phyloP scores from a whole-genome alignment of 129 eudicot species.

The Mikania micrantha region DNA sequence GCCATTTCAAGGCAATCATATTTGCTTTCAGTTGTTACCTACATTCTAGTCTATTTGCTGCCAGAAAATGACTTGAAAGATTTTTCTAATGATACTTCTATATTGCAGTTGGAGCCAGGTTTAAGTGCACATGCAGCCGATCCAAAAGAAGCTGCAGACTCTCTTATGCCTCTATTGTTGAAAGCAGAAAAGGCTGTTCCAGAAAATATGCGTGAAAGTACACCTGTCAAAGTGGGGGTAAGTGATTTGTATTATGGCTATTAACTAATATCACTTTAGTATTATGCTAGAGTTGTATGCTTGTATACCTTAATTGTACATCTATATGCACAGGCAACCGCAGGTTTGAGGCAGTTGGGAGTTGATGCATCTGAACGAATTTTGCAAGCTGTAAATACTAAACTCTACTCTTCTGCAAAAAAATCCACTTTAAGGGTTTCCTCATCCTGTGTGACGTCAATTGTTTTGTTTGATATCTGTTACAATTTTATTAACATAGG shows the following conservation, averaged over 20 bases:
- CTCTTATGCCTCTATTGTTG: constrained; percentile 55
- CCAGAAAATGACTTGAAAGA: constrained; percentile 4
- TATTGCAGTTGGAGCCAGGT: constrained; percentile 69
- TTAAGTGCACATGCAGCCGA: constrained; percentile 66
- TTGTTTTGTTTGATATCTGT: constrained; percentile 3
- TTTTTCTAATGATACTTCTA: background rate
- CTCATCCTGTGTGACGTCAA: background rate
- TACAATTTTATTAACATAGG: constrained; percentile 36
- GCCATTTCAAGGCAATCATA: constrained; percentile 1
- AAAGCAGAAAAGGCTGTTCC: constrained; percentile 79
- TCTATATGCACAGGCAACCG: constrained; percentile 81
- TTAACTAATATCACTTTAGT: background rate
- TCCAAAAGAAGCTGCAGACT: constrained; percentile 80
- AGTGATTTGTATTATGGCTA: background rate
- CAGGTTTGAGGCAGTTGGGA: constrained; percentile 87
- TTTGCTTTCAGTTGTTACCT: background rate
- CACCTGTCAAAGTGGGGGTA: constrained; percentile 97
- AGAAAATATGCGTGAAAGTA: constrained; percentile 38
- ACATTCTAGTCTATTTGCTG: constrained; percentile 1
- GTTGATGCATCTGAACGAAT: constrained; percentile 83
- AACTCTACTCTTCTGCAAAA: constrained; percentile 3
- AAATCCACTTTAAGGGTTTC: background rate
- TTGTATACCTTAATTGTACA: constrained; percentile 1
- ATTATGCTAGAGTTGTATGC: constrained; percentile 14
- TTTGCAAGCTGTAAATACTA: constrained; percentile 67